These are phyloP conservation scores for Catharanthus roseus DNA, from an alignment of 257 asterid genomes.

Conservation along the genomic window DNA sequence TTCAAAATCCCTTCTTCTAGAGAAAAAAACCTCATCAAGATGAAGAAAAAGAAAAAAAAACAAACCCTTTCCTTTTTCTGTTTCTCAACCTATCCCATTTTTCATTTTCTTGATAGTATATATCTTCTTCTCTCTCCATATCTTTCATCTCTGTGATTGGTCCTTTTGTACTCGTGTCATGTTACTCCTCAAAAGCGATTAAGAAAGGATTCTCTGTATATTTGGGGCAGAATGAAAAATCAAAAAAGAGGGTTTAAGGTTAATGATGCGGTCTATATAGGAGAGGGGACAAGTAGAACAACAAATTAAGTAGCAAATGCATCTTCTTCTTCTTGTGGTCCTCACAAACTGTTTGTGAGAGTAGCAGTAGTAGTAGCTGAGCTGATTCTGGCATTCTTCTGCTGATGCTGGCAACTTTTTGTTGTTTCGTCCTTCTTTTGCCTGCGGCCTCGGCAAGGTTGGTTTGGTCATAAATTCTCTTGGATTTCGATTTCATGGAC, in stretches of 20 bases:
- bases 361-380: too few species aligned
- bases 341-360: too few species aligned
- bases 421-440: too few species aligned
- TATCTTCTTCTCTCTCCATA: conserved; percentile 20
- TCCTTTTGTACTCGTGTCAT: neutral
- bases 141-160: neutral
- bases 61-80: neutral
- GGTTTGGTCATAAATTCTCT: too few species aligned
- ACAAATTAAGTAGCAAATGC: too few species aligned
- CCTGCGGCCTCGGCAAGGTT: too few species aligned
- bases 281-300: conserved; percentile 23
- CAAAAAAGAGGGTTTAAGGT: conserved; percentile 9
- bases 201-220: conserved; percentile 26
- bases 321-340: too few species aligned
- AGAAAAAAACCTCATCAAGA: too few species aligned
- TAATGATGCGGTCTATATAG: conserved; percentile 22
- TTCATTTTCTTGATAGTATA: neutral
- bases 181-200: conserved; percentile 11
- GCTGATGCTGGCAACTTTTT: too few species aligned
- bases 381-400: too few species aligned
- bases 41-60: neutral
- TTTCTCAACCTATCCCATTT: neutral
- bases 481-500: too few species aligned
- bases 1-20: neutral
- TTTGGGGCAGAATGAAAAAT: conserved; percentile 21